These are phyloP conservation scores for Daldinia grandis DNA, from an alignment of 495 filamentous ascomycete species.

Conservation along the genomic window DNA sequence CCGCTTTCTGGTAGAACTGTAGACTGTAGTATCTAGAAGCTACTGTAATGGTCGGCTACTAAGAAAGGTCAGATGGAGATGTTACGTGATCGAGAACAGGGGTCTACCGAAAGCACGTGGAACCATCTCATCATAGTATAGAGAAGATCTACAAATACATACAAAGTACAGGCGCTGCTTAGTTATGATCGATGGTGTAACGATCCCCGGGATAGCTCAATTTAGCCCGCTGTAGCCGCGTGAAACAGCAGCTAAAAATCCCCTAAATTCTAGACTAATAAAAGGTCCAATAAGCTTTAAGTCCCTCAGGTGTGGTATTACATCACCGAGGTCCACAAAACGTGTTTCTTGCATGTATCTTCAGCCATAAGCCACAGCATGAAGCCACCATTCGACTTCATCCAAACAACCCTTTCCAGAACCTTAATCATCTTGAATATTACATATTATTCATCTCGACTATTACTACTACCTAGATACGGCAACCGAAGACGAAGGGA, in stretches of 20 bases:
- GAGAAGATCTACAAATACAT: conserved; percentile 16
- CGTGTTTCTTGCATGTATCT: not conserved
- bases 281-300: not conserved
- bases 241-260: conserved; percentile 6
- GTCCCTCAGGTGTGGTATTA: not conserved
- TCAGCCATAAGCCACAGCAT: not conserved
- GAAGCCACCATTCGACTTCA: conserved; percentile 2
- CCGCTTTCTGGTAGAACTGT: not conserved
- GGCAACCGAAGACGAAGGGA: too few species aligned
- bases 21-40: not conserved
- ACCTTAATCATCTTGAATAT: not conserved
- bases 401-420: not conserved
- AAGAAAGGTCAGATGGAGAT: conserved; percentile 18
- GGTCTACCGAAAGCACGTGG: conserved; percentile 16
- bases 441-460: not conserved
- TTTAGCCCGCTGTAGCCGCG: conserved; percentile 2
- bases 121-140: conserved; percentile 29
- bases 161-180: not conserved
- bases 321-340: not conserved
- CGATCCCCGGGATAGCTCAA: not conserved
- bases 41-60: not conserved
- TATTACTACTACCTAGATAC: not conserved
- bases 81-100: not conserved
- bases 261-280: not conserved
- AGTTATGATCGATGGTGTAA: not conserved